Evolutionary conservation across 208 protist species (phyloP).

Genomic region (Acanthamoeba polyphaga): DNA sequence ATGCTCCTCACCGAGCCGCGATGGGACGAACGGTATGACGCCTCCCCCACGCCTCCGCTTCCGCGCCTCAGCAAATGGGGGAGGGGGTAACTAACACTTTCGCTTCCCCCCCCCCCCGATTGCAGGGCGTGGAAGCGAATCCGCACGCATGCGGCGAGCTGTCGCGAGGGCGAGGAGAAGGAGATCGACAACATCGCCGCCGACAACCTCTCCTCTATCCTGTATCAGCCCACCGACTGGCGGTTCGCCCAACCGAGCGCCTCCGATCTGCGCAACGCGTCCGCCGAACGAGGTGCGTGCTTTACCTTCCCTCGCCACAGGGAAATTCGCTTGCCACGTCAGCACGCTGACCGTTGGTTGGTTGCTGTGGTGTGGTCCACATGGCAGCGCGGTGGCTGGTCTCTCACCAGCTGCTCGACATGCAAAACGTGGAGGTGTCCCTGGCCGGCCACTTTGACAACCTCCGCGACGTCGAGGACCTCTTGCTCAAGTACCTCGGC

Average conservation of each 20-base stretch:
- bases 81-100: neutral
- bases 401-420: slow-evolving; percentile 34
- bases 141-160: slow-evolving; percentile 16
- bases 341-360: neutral
- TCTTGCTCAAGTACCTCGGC: slow-evolving; percentile 52
- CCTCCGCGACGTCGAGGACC: slow-evolving; percentile 33
- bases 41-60: neutral
- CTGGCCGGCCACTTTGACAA: slow-evolving; percentile 47
- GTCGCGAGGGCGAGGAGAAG: slow-evolving; percentile 34
- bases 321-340: neutral
- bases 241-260: slow-evolving; percentile 36
- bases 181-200: slow-evolving; percentile 49
- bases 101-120: neutral
- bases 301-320: neutral
- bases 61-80: too few species aligned
- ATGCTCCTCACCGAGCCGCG: slow-evolving; percentile 2
- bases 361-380: neutral
- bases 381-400: neutral
- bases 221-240: slow-evolving; percentile 47
- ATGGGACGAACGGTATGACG: slow-evolving; percentile 10
- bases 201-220: slow-evolving; percentile 11
- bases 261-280: slow-evolving; percentile 8
- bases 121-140: slow-evolving; percentile 45
- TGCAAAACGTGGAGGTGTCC: slow-evolving; percentile 37
- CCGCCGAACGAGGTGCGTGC: slow-evolving; percentile 7